Base-by-base conservation (phyloP, 805 yeast genomes). In the Nakazawaea molendinolei region DNA sequence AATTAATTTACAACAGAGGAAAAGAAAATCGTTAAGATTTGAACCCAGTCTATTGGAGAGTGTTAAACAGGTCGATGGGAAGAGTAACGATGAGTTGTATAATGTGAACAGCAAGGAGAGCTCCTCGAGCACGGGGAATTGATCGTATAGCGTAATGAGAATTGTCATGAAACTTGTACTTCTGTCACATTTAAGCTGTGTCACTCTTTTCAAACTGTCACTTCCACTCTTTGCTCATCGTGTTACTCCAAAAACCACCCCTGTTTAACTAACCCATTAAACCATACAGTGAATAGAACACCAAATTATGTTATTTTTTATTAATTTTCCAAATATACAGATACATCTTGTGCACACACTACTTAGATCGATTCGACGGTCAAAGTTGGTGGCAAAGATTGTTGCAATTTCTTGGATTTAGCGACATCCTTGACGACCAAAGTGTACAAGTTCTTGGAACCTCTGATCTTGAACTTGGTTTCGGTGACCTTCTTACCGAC, bases 401-500 rank as follows among this genome's bases (percentile, higher is more conserved):
- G 96, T 63, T 85, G 80, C 73, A 92, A 79, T 78, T 92, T 92
- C 82, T 85, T 79, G 60, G 97, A 97, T 79, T 87, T 89, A 68
- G 86, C 82, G 61, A 86, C 83, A 69, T 92, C 97, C 74, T 83
- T 78, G 61, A 92, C 90, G 55, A 84, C 84, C 69, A 90, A 76
- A 56, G 98, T 92, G 85, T 92, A 92, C 63, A 86, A 79, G 76
- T 84, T 68, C 68, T 76, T 86, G 50, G 95, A 61, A 69, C 97
- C 96, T 79, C 97, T 87, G 62, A 92, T 86, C 85, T 92, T 92
- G 89, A 92, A 92, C 74, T 92, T 92, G 75, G 96, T 87, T 73
- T 84, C 92, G 73, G 83, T 82, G 79, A 75, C 74, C 53, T 73
- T 71, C 76, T 82, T 82, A 68, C 92, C 94, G 67, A 71, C 71